These are phyloP conservation scores for Diaporthe citriasiana DNA, from an alignment of 2,329 filamentous ascomycete species.

Conservation along the genomic window DNA sequence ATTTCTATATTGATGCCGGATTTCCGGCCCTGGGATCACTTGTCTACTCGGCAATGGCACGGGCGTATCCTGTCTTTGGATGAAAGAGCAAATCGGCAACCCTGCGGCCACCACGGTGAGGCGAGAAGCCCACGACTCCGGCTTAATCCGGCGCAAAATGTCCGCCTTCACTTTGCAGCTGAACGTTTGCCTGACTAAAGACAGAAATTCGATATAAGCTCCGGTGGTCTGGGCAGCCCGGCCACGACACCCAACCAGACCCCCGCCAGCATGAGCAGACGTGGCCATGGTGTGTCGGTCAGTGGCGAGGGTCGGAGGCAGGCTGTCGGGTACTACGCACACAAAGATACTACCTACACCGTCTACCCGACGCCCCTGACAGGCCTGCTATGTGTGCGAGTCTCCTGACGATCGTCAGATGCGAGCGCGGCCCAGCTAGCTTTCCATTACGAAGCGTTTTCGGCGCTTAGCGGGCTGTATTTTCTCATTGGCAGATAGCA, in stretches of 20 bases:
- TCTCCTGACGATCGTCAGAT: slow-evolving; percentile 43
- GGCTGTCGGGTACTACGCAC: slow-evolving; percentile 12
- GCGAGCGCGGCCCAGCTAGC: slow-evolving; percentile 24
- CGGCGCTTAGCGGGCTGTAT: slow-evolving; percentile 41
- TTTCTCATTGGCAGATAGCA: slow-evolving; percentile 39
- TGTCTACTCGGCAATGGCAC: background rate
- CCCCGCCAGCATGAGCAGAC: slow-evolving; percentile 3
- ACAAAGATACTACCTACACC: slow-evolving; percentile 30
- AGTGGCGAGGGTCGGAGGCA: slow-evolving; percentile 13
- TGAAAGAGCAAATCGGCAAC: background rate
- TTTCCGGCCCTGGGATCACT: slow-evolving; percentile 7
- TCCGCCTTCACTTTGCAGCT: background rate
- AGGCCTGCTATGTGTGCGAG: slow-evolving; percentile 14
- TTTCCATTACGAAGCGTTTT: slow-evolving; percentile 34
- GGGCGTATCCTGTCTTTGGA: slow-evolving; percentile 1
- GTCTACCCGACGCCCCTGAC: slow-evolving; percentile 27
- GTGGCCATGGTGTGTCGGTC: slow-evolving; percentile 25
- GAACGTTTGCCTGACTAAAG: background rate
- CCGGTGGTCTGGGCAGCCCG: background rate
- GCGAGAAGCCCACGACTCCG: background rate
- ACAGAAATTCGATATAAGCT: background rate
- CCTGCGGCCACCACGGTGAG: background rate
- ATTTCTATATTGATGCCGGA: slow-evolving; percentile 5
- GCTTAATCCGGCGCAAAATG: background rate
- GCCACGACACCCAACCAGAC: slow-evolving; percentile 7